Evolutionary conservation across 1,284 basidiomycete species (phyloP).

Genomic region (Agaricales sp.): DNA sequence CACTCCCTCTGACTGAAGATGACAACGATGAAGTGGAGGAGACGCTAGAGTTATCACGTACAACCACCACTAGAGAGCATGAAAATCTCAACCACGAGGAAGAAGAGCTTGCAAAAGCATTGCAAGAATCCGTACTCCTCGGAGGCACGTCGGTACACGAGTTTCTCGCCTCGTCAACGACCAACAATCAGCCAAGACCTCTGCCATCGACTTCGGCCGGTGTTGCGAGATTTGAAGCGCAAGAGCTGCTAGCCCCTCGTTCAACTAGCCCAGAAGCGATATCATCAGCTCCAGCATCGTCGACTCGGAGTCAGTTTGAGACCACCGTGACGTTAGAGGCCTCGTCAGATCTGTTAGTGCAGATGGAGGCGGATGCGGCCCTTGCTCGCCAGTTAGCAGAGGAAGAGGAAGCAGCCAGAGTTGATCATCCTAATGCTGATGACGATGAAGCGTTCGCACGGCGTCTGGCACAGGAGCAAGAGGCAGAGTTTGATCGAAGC

Average conservation of each 20-base stretch:
- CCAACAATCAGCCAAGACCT: no score
- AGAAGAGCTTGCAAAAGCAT: neutral
- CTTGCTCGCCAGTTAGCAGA: constrained; percentile 17
- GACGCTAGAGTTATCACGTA: no score
- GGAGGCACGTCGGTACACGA: neutral
- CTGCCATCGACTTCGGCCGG: no score
- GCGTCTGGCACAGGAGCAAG: constrained; percentile 15
- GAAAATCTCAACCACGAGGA: no score
- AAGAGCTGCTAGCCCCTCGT: no score
- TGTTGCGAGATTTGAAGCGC: no score
- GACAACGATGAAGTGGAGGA: no score
- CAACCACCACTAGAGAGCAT: no score
- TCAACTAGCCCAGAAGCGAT: no score
- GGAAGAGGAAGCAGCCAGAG: constrained; percentile 18
- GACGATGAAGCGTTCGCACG: constrained; percentile 16
- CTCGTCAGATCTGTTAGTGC: constrained; percentile 9
- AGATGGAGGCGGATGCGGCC: constrained; percentile 25
- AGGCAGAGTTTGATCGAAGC: constrained; percentile 8
- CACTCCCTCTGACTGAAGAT: no score
- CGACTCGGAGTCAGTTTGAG: no score
- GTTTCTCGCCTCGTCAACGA: no score
- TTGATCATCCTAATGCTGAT: neutral
- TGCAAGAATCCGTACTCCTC: neutral
- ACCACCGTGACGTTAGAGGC: neutral
- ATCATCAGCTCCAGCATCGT: neutral